Conservation (phyloP, 352 stramenopile genomes). For the Phytopythium sindhum region DNA sequence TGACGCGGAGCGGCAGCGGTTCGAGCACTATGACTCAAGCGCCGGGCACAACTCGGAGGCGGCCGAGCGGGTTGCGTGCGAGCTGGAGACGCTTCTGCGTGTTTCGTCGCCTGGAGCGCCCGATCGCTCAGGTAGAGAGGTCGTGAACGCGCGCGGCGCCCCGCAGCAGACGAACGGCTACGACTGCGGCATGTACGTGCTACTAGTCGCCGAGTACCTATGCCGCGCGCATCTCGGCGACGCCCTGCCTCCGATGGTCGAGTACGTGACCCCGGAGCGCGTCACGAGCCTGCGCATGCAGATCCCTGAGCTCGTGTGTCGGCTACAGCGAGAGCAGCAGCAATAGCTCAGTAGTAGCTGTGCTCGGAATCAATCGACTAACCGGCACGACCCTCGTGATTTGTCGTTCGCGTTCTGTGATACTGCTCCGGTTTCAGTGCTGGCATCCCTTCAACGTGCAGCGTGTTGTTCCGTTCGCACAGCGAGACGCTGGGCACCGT, state of each 20-base stretch:
- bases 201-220: conserved; percentile 62
- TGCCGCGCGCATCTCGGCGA: conserved; percentile 23
- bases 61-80: conserved; percentile 32
- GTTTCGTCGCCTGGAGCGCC: conserved; percentile 8
- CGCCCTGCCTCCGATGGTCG: conserved; percentile 15
- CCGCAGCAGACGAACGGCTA: conserved; percentile 78
- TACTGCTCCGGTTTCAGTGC: too few species aligned
- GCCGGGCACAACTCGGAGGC: conserved; percentile 50
- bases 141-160: conserved; percentile 31
- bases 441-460: too few species aligned
- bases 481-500: too few species aligned
- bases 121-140: conserved; percentile 7
- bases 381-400: neutral
- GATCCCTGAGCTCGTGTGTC: conserved; percentile 44
- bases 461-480: too few species aligned
- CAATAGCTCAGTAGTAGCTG: neutral
- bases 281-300: conserved; percentile 42
- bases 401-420: neutral
- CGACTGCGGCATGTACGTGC: conserved; percentile 82
- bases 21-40: conserved; percentile 77
- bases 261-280: conserved; percentile 45
- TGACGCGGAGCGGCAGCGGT: conserved; percentile 14
- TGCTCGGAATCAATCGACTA: neutral
- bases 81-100: conserved; percentile 42
- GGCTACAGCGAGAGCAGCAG: conserved; percentile 15